These are phyloP conservation scores for Epichloe sylvatica DNA, from an alignment of 2,329 filamentous ascomycete species.

Conservation along the genomic window DNA sequence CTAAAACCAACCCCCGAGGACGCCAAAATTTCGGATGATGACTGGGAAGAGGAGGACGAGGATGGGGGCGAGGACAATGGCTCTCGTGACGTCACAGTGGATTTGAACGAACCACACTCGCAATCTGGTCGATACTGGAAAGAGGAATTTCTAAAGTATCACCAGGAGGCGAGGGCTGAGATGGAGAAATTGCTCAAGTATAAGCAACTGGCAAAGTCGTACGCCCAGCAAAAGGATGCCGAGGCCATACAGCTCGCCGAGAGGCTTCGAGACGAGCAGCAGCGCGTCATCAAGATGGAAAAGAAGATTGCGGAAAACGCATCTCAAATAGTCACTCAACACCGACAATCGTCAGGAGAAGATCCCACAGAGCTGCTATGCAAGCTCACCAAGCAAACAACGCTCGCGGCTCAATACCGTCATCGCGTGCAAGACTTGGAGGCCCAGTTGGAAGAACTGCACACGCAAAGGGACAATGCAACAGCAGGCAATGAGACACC, in stretches of 20 bases:
- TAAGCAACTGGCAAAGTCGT: slow-evolving; percentile 66
- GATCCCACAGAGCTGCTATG: slow-evolving; percentile 35
- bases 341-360: slow-evolving; percentile 21
- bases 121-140: slow-evolving; percentile 73
- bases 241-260: slow-evolving; percentile 53
- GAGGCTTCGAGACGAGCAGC: slow-evolving; percentile 53
- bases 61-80: slow-evolving; percentile 30
- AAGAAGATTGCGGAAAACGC: slow-evolving; percentile 46
- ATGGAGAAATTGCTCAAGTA: slow-evolving; percentile 68
- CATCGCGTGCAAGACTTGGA: slow-evolving; percentile 46
- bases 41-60: slow-evolving; percentile 33
- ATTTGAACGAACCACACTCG: slow-evolving; percentile 60
- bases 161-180: slow-evolving; percentile 56
- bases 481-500: slow-evolving; percentile 16
- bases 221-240: slow-evolving; percentile 62
- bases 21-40: slow-evolving; percentile 24
- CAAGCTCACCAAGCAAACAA: slow-evolving; percentile 44
- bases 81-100: slow-evolving; percentile 51
- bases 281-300: slow-evolving; percentile 51
- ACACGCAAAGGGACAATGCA: slow-evolving; percentile 22
- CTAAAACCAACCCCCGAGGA: not conserved
- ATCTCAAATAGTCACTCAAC: slow-evolving; percentile 33
- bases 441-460: slow-evolving; percentile 29
- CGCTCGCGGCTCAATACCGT: slow-evolving; percentile 43
- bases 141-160: slow-evolving; percentile 59